phyloP scores from a whole-genome alignment of 2,329 filamentous ascomycete genomes.

The Scytalidium sp. region DNA sequence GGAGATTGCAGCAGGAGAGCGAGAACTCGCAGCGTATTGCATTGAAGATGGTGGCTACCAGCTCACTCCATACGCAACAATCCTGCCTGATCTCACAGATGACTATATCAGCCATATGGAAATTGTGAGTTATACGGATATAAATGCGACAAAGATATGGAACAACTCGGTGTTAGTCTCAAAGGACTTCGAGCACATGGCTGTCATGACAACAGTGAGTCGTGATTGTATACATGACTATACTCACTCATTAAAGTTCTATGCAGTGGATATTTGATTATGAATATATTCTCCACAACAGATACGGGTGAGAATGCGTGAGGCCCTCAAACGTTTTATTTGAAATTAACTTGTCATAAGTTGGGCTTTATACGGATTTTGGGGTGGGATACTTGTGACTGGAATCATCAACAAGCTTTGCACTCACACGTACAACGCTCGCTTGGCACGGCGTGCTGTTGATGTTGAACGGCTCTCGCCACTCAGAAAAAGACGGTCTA shows the following conservation, averaged over 20 bases:
- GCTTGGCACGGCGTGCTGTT: neutral
- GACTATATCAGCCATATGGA: conserved; percentile 1
- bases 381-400: conserved; percentile 1
- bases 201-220: conserved; percentile 2
- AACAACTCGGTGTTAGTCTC: conserved; percentile 3
- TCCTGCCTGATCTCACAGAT: conserved; percentile 2
- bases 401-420: neutral
- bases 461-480: too few species aligned
- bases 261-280: conserved; percentile 2
- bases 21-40: neutral
- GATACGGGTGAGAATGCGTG: conserved; percentile 3
- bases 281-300: neutral
- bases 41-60: neutral
- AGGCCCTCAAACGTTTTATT: neutral
- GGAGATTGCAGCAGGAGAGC: neutral
- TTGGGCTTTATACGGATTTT: conserved; percentile 2
- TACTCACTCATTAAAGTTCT: neutral
- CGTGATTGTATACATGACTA: neutral
- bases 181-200: neutral
- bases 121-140: conserved; percentile 3
- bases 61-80: conserved; percentile 1
- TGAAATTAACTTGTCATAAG: neutral
- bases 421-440: neutral
- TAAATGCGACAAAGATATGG: neutral
- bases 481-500: too few species aligned